Conservation (phyloP, 805 yeast genomes). For the Yamadazyma laniorum region DNA sequence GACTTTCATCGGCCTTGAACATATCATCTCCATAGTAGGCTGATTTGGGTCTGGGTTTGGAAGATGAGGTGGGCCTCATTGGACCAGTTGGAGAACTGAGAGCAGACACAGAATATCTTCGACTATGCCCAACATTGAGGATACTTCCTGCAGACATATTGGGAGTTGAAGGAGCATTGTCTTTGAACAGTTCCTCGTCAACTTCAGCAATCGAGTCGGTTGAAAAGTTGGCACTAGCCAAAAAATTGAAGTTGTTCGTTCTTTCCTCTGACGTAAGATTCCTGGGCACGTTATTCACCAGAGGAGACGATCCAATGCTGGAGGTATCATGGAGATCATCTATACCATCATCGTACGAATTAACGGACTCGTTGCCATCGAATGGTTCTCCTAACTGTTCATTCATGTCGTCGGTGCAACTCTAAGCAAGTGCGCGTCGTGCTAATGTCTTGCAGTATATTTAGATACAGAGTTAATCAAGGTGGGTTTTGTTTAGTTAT, state of each 20-base stretch:
- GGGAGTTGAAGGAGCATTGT: conserved; percentile 4
- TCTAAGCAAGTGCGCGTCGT: background rate
- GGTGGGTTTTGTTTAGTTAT: conserved; percentile 43
- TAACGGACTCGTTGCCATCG: background rate
- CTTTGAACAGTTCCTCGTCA: conserved; percentile 10
- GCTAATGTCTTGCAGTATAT: too few relatives aligned
- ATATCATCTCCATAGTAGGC: conserved; percentile 31
- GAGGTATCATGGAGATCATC: conserved; percentile 8
- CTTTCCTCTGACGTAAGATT: background rate
- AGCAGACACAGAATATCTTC: conserved; percentile 22
- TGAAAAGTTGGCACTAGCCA: conserved; percentile 42
- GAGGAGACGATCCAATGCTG: conserved; percentile 11
- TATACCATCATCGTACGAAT: background rate
- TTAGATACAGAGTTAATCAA: too few relatives aligned
- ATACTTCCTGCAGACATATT: background rate
- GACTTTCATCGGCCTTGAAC: conserved; percentile 7
- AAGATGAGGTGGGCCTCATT: conserved; percentile 11
- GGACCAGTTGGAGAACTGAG: conserved; percentile 16
- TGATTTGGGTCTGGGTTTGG: conserved; percentile 35
- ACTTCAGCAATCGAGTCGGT: conserved; percentile 20
- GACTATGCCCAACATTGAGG: conserved; percentile 5
- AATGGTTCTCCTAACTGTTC: conserved; percentile 5
- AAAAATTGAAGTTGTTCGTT: conserved; percentile 24
- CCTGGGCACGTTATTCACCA: conserved; percentile 1
- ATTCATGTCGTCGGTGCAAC: background rate